Evolutionary conservation across 768 basidiomycete genomes (phyloP), one percentile per base, ranked within the genome.

Genomic region (Mycena galericulata): DNA sequence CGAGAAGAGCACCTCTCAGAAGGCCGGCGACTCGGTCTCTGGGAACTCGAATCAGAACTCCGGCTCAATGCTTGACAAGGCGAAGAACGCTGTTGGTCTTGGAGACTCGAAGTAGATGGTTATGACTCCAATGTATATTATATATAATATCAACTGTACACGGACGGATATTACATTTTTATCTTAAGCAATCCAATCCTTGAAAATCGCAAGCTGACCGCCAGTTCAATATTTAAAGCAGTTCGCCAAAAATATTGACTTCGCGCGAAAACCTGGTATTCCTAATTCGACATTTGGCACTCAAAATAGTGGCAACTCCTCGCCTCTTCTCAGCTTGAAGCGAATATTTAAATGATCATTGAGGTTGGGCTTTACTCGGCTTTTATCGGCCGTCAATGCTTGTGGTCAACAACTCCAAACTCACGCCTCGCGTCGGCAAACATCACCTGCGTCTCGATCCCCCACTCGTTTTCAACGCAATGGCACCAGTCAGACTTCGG

Each of bases 401-500:
- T 6, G 9, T 43, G 20, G n/a, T 22, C 50, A 54, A 54, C 36
- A 54, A 38, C 12, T 9, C 53, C 53, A 54, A 54, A 38, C 51
- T 53, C n/a, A 53, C 34, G 53, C 53, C 26, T 54, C 36, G 34
- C 53, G 20, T 54, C 32, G 53, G 53, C 9, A 38, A 34, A 24
- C 15, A n/a, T n/a, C 32, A 17, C 36, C 11, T 34, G 11, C 30
- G 17, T 30, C 27, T 55, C 34, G 32, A 8, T 30, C 4, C 10
- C 26, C 46, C 24, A 18, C 17, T 41, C 14, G 9, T 18, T 17
- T 22, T 2, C 5, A 30, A 29, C 17, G 15, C 46, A 41, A 94
- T 94, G 93, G 87, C 89, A 10, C 87, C 88, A 47, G 71, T 97
- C 41, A 91, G 96, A 27, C 82, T 98, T 4, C 88, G 96, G 67